Evolutionary conservation across 495 filamentous ascomycete species (phyloP).

Genomic region (Tuber magnatum): DNA sequence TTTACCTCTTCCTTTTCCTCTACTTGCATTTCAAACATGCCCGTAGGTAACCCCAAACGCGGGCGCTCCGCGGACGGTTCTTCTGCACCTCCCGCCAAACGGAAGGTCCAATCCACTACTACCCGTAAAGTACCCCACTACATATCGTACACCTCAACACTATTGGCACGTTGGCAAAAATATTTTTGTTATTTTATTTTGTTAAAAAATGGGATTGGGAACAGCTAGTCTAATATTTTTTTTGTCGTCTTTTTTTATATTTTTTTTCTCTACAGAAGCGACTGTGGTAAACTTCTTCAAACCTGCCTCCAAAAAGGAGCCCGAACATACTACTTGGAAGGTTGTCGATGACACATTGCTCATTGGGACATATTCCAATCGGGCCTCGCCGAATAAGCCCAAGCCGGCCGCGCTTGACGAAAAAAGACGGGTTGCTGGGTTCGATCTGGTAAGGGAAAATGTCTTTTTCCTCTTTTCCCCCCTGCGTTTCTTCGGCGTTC

Average conservation of each 20-base stretch:
- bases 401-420: constrained; percentile 39
- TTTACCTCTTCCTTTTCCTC: background rate
- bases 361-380: constrained; percentile 61
- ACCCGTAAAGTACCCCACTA: constrained; percentile 9
- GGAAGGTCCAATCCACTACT: constrained; percentile 22
- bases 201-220: background rate
- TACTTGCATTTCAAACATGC: constrained; percentile 13
- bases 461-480: background rate
- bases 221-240: constrained; percentile 13
- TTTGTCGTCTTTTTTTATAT: constrained; percentile 12
- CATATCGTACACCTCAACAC: background rate
- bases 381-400: constrained; percentile 35
- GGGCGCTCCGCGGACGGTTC: constrained; percentile 10
- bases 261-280: constrained; percentile 47
- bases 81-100: constrained; percentile 9
- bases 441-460: constrained; percentile 66
- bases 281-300: constrained; percentile 82
- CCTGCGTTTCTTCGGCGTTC: background rate
- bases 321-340: constrained; percentile 68
- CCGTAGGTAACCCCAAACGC: constrained; percentile 17
- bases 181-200: background rate
- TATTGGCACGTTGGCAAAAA: background rate
- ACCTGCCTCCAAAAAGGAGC: constrained; percentile 75
- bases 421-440: constrained; percentile 65
- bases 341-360: constrained; percentile 62